Base-by-base conservation (phyloP, 306 rosid genomes). In the Vigna trinervia region DNA sequence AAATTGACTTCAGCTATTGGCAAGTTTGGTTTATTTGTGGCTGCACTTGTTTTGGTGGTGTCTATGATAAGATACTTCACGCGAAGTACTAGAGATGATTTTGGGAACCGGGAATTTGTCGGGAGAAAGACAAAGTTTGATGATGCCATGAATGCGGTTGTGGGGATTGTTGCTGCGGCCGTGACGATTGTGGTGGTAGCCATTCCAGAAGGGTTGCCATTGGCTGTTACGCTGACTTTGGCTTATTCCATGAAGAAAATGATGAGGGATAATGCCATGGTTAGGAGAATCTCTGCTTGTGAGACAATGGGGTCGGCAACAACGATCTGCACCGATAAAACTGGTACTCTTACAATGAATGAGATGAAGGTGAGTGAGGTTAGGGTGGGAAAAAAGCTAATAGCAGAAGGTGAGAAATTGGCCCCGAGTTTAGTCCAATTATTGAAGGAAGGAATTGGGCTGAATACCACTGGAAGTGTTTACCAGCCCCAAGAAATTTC, bases 171-270 rank as follows among this genome's bases (percentile, higher is more conserved):
- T n/a, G 48, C 48, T 8, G 69, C 69, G 3, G 69, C 69, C 0
- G 69, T 63, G 15, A 63, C 48, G 0, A 63, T 63, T 36, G 69
- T 63, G 26, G 69, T 63, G 48, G 69, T 63, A 30, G 69, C 48
- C 1, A 63, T 63, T 17, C 69, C 69, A 0, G 69, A 63, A 15
- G 69, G 69, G 48, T 38, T 63, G 69, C 48, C 69, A 3, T 14
- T 63, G 12, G 69, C 69, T 63, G 69, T 63, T 63, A 63, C 69
- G 9, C 0, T 63, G 15, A 63, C 69, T 36, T 2, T 63, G 47
- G 69, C 69, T 63, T 63, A 34, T 63, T 63, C 69, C 28, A 63
- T 63, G 69, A 63, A 63, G 69, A 63, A 63, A 38, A 63, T 63
- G 69, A 63, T 63, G 28, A n/a, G 69, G 48, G 69, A 63, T 17